These are phyloP conservation scores for Colletotrichum nymphaeae DNA, from an alignment of 2,329 filamentous ascomycete species.

Conservation along the genomic window DNA sequence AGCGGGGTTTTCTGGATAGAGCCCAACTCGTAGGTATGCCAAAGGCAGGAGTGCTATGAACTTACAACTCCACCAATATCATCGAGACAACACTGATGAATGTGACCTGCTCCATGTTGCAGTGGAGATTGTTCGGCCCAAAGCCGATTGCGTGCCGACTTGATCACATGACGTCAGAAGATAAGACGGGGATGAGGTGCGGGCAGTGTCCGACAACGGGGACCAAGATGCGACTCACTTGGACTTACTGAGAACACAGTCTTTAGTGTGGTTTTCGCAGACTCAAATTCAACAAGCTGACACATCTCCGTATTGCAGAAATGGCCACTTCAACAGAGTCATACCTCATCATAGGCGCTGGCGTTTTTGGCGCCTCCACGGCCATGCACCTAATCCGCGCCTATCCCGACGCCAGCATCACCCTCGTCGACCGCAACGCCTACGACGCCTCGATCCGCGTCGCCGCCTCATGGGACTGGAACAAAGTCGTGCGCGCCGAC, in stretches of 20 bases:
- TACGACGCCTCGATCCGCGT: conserved; percentile 40
- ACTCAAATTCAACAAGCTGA: not conserved
- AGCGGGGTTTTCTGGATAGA: too few relatives aligned
- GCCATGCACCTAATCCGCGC: conserved; percentile 57
- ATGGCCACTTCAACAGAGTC: not conserved
- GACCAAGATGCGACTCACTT: not conserved
- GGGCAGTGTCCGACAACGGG: conserved; percentile 15
- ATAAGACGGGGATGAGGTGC: conserved; percentile 18
- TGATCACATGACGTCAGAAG: conserved; percentile 27
- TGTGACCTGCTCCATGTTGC: not conserved
- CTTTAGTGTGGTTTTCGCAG: not conserved
- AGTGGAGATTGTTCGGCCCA: not conserved
- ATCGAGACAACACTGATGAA: not conserved
- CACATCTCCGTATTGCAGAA: not conserved
- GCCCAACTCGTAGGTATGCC: too few relatives aligned
- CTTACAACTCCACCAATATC: not conserved
- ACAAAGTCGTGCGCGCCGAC: conserved; percentile 52
- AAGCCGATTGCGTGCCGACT: conserved; percentile 12
- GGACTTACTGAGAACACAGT: not conserved
- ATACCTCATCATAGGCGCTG: conserved; percentile 59
- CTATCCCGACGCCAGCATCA: conserved; percentile 36
- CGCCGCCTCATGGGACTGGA: conserved; percentile 46
- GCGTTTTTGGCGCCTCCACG: conserved; percentile 61
- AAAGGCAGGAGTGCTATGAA: not conserved
- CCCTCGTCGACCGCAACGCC: conserved; percentile 41